Evolutionary conservation across 2,329 filamentous ascomycete genomes (phyloP).

Genomic region (Phyllosticta capitalensis): DNA sequence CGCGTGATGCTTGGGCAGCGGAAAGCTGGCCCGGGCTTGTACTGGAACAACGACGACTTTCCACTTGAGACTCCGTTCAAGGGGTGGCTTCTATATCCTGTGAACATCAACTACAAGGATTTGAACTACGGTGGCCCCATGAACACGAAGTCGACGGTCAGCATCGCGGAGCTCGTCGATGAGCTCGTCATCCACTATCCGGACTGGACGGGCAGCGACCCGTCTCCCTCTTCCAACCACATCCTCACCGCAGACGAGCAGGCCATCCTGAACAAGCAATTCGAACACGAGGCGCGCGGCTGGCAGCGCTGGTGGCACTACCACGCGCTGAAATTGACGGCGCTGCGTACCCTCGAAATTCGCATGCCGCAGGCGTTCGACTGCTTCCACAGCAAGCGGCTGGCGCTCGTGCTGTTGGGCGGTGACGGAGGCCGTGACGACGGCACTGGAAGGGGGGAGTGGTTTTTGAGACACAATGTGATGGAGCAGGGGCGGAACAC

Average conservation of each 20-base stretch:
- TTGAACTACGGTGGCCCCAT: not conserved
- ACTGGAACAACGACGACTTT: not conserved
- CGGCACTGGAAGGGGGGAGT: not conserved
- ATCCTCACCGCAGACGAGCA: not conserved
- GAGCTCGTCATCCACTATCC: slow-evolving; percentile 2
- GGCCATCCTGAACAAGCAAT: not conserved
- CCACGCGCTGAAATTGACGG: not conserved
- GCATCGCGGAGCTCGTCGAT: not conserved
- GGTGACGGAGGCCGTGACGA: not conserved
- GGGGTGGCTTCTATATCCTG: not conserved
- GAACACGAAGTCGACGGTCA: not conserved
- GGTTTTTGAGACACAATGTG: not conserved
- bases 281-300: slow-evolving; percentile 1
- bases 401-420: not conserved
- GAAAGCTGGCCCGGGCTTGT: not conserved
- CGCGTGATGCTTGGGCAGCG: slow-evolving; percentile 2
- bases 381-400: not conserved
- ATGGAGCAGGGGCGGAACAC: not conserved
- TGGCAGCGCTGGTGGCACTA: slow-evolving; percentile 7
- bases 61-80: too few relatives aligned
- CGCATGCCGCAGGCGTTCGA: slow-evolving; percentile 3
- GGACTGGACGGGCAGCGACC: not conserved
- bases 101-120: not conserved
- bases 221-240: not conserved
- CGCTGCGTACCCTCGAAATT: not conserved